phyloP scores from a whole-genome alignment of 1,284 basidiomycete genomes.

The Hemileccinum hortonii region DNA sequence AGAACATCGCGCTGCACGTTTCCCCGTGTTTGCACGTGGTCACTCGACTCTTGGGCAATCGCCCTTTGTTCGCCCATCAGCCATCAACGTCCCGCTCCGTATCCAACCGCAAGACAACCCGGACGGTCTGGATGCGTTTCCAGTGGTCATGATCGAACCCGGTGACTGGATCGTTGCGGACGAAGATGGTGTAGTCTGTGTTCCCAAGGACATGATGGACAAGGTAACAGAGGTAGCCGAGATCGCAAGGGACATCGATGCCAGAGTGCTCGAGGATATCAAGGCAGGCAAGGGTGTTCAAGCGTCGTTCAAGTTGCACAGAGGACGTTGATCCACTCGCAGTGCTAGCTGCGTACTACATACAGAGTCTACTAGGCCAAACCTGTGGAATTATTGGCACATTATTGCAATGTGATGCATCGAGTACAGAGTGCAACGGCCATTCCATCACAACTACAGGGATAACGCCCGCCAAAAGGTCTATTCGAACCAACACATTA shows the following conservation, averaged over 20 bases:
- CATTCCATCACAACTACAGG: slow-evolving; percentile 16
- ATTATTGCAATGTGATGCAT: slow-evolving; percentile 23
- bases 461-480: slow-evolving; percentile 9
- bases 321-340: slow-evolving; percentile 49
- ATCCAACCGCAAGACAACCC: slow-evolving; percentile 48
- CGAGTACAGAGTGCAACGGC: slow-evolving; percentile 18
- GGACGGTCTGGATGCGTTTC: slow-evolving; percentile 40
- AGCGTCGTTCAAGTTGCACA: slow-evolving; percentile 74
- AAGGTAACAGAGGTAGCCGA: slow-evolving; percentile 62
- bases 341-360: not conserved
- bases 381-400: slow-evolving; percentile 3
- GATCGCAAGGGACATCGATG: slow-evolving; percentile 69
- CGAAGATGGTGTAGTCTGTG: slow-evolving; percentile 86
- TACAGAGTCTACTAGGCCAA: slow-evolving; percentile 1
- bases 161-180: slow-evolving; percentile 87
- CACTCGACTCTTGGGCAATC: slow-evolving; percentile 87
- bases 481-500: slow-evolving; percentile 6
- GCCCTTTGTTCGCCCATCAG: slow-evolving; percentile 82
- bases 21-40: slow-evolving; percentile 79
- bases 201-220: slow-evolving; percentile 58
- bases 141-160: slow-evolving; percentile 63
- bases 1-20: slow-evolving; percentile 69
- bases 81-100: slow-evolving; percentile 70
- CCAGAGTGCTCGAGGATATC: slow-evolving; percentile 76
- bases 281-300: slow-evolving; percentile 70